A percentile compares a stretch with the other conserved stretches of the same genome.
Conservation (phyloP, 768 basidiomycete genomes). For the Hydnomerulius pinastri region DNA sequence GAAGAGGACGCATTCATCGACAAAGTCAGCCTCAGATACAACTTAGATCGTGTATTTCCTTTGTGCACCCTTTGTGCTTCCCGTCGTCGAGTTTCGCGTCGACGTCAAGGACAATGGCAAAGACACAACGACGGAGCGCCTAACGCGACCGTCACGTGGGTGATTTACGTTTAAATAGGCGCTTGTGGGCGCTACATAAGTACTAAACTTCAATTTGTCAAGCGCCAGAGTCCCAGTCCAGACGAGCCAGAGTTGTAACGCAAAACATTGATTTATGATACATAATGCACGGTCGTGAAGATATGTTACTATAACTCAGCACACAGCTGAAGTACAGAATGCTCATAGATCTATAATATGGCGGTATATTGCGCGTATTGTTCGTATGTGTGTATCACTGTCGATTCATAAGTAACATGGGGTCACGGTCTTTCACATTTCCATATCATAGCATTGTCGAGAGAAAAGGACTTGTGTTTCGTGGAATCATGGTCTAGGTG, state of each 20-base stretch:
- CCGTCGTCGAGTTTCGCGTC: background rate
- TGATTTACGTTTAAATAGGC: no score
- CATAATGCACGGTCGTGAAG: no score
- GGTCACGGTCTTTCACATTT: no score
- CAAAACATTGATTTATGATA: no score
- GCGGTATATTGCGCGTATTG: background rate
- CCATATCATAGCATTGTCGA: background rate
- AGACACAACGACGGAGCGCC: background rate
- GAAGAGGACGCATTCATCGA: background rate
- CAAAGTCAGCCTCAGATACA: background rate
- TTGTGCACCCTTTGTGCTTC: background rate
- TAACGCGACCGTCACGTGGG: conserved; percentile 5
- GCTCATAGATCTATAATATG: background rate
- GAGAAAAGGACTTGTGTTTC: no score
- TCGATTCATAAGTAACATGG: background rate
- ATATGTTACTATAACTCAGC: no score
- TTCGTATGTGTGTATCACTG: background rate
- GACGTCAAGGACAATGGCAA: background rate
- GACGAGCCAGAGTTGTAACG: no score
- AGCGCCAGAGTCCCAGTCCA: no score
- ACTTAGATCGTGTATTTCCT: background rate
- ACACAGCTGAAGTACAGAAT: no score
- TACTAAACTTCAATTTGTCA: no score
- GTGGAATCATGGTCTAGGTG: background rate
- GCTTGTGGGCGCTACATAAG: no score